Evolutionary conservation across 1,284 basidiomycete species (phyloP), one percentile per base, ranked within the genome.

Genomic region (Veloboletus limbatus): DNA sequence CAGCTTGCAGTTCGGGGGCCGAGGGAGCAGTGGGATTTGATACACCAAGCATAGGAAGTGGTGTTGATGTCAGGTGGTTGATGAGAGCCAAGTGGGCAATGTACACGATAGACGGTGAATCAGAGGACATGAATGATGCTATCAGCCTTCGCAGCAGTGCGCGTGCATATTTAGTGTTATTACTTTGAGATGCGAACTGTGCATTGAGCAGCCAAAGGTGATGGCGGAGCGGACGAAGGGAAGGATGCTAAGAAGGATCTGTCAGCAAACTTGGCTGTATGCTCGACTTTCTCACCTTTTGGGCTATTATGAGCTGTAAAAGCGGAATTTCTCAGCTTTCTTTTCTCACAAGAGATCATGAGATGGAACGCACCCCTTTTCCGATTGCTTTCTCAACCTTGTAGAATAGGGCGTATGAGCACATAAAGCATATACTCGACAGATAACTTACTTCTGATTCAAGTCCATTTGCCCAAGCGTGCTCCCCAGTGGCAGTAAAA

Each of bases 191-290:
- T 0, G 82, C 73, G 9, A 67, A 67, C 32, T 76, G 77, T 3
- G 80, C 77, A 30, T 82, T 81, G 27, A 85, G 73, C 25, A 81
- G 69, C 0, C 74, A 74, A 17, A 87, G 62, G 51, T 78, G 75
- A 13, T 78, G 76, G 40, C 74, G 77, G 56, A 82, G 82, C 14
- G 72, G 63, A 40, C 77, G 71, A 9, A 88, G 69, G 8, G 81
- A 75, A 2, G 85, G 81, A 54, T 84, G 79, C 79, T 84, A 3
- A 11, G 26, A 22, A 31, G 18, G 16, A 8, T 4, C 4, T 9
- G 17, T 57, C 31, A 62, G 30, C 43, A 35, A 44, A 47, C 8
- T 18, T 22, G 33, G 6, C 10, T 50, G 36, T 56, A 50, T 58
- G 42, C 33, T 31, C 9, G 8, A 2, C 5, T 21, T 2, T 54